phyloP scores from a whole-genome alignment of 228 moss, liverwort and hornwort genomes.

The Sphagnum magellanicum region DNA sequence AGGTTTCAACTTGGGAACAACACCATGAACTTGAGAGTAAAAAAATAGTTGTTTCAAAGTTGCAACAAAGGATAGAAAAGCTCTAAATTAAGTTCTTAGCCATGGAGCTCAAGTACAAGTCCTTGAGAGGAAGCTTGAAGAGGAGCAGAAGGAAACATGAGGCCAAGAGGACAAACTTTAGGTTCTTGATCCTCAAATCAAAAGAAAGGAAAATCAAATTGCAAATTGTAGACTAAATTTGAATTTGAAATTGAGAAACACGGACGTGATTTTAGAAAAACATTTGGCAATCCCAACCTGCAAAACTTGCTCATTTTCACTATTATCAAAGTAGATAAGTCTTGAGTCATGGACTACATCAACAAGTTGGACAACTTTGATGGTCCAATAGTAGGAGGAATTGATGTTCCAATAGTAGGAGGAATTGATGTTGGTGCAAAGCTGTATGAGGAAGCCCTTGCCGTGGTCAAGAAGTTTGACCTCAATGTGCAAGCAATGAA shows the following conservation, averaged over 20 bases:
- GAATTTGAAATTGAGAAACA: conserved; percentile 1
- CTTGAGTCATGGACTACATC: conserved; percentile 54
- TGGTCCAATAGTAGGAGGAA: conserved; percentile 59
- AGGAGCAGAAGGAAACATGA: too few relatives aligned
- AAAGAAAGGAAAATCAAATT: too few relatives aligned
- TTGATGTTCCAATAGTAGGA: too few relatives aligned
- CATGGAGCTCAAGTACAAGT: too few relatives aligned
- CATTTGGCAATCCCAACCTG: conserved; percentile 42
- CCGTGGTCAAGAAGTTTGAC: conserved; percentile 52
- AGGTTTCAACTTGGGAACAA: conserved; percentile 19
- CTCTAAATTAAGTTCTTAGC: too few relatives aligned
- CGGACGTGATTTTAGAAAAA: conserved; percentile 5
- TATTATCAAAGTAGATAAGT: conserved; percentile 49
- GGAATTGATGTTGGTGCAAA: conserved; percentile 49
- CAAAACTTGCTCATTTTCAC: conserved; percentile 51
- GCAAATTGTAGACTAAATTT: too few relatives aligned
- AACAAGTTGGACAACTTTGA: conserved; percentile 52
- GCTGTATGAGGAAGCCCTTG: conserved; percentile 50
- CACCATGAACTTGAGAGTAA: conserved; percentile 22
- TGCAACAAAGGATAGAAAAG: too few relatives aligned
- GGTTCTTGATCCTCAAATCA: too few relatives aligned
- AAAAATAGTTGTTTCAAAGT: conserved; percentile 8
- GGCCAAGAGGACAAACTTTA: too few relatives aligned
- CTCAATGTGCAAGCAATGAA: conserved; percentile 56
- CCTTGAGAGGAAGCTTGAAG: too few relatives aligned